phyloP scores from a whole-genome alignment of 83 land plant species.

The Diphasiastrum complanatum region DNA sequence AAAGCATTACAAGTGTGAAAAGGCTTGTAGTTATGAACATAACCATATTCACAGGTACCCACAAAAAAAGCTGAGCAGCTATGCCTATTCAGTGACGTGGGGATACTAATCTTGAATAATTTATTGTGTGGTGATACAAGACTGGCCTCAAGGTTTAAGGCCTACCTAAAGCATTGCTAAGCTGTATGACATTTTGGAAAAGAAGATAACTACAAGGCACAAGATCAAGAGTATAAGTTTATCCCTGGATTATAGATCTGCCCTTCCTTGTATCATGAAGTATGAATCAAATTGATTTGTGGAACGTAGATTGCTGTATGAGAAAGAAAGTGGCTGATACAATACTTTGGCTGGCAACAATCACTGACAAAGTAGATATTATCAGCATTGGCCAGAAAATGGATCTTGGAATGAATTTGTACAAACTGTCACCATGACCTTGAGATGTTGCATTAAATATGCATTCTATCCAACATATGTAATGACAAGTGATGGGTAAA shows the following conservation, averaged over 20 bases:
- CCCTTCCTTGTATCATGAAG: constrained; percentile 46
- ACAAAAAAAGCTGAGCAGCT: too few species aligned
- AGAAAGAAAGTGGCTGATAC: constrained; percentile 63
- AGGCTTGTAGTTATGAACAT: constrained; percentile 53
- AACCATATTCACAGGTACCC: constrained; percentile 49
- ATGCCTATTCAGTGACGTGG: background rate
- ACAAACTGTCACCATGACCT: constrained; percentile 50
- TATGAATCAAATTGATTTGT: constrained; percentile 63
- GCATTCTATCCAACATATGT: constrained; percentile 71
- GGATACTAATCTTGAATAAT: background rate
- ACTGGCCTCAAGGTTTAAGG: background rate
- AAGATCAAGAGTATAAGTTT: constrained; percentile 55
- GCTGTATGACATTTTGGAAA: constrained; percentile 47
- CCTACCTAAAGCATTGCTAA: constrained; percentile 79
- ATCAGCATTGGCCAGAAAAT: constrained; percentile 72
- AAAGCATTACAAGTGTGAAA: constrained; percentile 46
- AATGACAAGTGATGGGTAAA: constrained; percentile 55
- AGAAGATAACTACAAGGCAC: constrained; percentile 49
- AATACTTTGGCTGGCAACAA: constrained; percentile 68
- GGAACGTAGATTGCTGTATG: constrained; percentile 60
- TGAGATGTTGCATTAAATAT: constrained; percentile 48
- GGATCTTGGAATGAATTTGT: constrained; percentile 49
- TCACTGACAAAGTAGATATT: constrained; percentile 55
- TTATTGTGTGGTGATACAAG: background rate
- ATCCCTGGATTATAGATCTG: constrained; percentile 64